Evolutionary conservation across 2,329 filamentous ascomycete genomes (phyloP), one percentile per base, ranked within the genome.

Genomic region (Aspergillus sp.): DNA sequence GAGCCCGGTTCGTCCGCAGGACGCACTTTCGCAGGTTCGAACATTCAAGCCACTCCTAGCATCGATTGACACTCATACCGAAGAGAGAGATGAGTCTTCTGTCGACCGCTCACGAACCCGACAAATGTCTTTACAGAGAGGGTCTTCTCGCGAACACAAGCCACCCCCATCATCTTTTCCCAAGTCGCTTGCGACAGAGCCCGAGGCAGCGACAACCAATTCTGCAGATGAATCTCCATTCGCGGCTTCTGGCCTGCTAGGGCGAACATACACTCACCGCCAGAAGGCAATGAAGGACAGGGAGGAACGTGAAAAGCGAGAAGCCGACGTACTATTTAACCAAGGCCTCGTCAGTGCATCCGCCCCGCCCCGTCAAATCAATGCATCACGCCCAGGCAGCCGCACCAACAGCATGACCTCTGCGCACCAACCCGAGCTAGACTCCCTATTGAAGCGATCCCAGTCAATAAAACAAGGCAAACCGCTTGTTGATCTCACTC

Each of bases 401-500:
- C 71, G 71, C 15, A 66, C 67, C 26, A 74, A 72, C 60, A 74
- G 72, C 20, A 70, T 74, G 61, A 68, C 66, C 8, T 67, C 67
- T 9, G 53, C 57, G 4, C 64, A 66, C 2, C 59, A 58, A 2
- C 64, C 69, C 1, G 69, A 69, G 45, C 30, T 48, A 7, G 53
- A 50, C 20, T 66, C 67, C 22, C 67, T 71, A 39, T 73, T 81
- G 4, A 72, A 74, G 41, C 76, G 80, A 49, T 76, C 77, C n/a
- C 72, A 71, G n/a, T 83, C 82, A 2, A 63, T 71, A 50, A 70
- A 66, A 5, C 68, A 72, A 22, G 79, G 80, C 3, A 85, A 85
- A 60, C 88, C 89, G 1, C 79, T 92, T 5, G 74, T 92, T 30
- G 89, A 90, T 66, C 79, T 91, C 41, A 86, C 85, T 0, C 85